phyloP scores from a whole-genome alignment of 345 rosid genomes.

The Garcia nutans region DNA sequence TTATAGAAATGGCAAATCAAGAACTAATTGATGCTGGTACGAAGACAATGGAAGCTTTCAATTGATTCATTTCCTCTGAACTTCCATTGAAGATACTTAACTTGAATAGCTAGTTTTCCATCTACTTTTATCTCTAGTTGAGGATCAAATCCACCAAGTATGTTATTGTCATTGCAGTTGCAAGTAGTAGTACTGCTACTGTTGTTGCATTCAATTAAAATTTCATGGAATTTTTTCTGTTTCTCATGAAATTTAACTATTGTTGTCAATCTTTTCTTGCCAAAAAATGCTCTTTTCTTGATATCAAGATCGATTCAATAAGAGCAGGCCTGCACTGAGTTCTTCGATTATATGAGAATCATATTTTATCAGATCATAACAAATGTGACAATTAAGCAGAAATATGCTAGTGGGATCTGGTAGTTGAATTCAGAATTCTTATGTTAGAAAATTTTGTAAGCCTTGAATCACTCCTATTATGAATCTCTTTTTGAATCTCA shows the following conservation, averaged over 20 bases:
- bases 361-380: too few species aligned
- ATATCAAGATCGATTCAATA: slow-evolving; percentile 46
- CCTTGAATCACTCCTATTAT: too few species aligned
- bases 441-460: too few species aligned
- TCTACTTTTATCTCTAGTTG: slow-evolving; percentile 48
- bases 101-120: slow-evolving; percentile 39
- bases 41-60: slow-evolving; percentile 59
- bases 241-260: slow-evolving; percentile 43
- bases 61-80: slow-evolving; percentile 55
- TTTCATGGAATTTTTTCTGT: slow-evolving; percentile 32
- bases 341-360: slow-evolving; percentile 12
- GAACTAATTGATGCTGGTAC: slow-evolving; percentile 76
- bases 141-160: slow-evolving; percentile 32
- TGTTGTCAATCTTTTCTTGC: slow-evolving; percentile 46
- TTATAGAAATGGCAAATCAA: slow-evolving; percentile 87
- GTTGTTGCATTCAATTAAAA: slow-evolving; percentile 41
- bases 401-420: not conserved
- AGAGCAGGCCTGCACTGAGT: slow-evolving; percentile 56
- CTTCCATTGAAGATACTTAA: slow-evolving; percentile 59
- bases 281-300: slow-evolving; percentile 54
- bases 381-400: not conserved
- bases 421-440: too few species aligned
- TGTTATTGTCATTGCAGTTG: not conserved
- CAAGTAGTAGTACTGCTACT: not conserved
- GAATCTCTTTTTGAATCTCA: too few species aligned